These are phyloP conservation scores for Saccharomycopsis schoenii DNA, from an alignment of 805 yeast genomes.

Conservation along the genomic window DNA sequence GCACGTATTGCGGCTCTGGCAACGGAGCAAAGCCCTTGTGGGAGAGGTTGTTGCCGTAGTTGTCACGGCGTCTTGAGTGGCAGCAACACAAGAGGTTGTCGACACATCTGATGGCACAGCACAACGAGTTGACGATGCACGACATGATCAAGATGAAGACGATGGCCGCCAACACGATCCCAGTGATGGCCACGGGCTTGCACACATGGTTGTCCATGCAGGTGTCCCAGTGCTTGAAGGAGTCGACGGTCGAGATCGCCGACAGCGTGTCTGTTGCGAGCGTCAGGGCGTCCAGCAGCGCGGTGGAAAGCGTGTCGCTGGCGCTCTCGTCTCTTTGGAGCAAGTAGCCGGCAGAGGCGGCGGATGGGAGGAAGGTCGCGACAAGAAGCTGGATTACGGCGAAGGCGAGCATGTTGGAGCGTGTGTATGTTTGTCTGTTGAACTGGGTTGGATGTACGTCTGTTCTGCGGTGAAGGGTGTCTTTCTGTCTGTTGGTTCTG, in stretches of 20 bases:
- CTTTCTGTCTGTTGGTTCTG: too few relatives aligned
- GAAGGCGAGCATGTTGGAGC: not conserved
- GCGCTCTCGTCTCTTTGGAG: not conserved
- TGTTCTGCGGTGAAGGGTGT: too few relatives aligned
- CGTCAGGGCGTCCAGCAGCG: not conserved
- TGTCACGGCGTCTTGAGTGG: constrained; percentile 2
- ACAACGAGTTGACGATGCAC: constrained; percentile 44
- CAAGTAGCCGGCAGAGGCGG: not conserved
- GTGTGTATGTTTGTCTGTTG: not conserved
- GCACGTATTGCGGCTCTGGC: constrained; percentile 14
- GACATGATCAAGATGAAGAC: constrained; percentile 47
- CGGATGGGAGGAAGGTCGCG: not conserved
- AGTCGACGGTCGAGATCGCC: constrained; percentile 26
- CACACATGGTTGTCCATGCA: constrained; percentile 74
- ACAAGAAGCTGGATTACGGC: not conserved
- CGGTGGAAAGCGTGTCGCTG: not conserved
- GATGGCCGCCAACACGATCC: constrained; percentile 49
- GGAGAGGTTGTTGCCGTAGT: not conserved
- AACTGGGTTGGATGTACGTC: too few relatives aligned
- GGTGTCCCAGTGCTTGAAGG: constrained; percentile 62
- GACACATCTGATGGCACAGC: constrained; percentile 47
- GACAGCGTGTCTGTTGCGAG: not conserved
- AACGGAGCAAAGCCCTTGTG: constrained; percentile 15
- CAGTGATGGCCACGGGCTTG: constrained; percentile 68
- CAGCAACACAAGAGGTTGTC: constrained; percentile 39